Conservation (phyloP, 495 filamentous ascomycete genomes). For the Penicillium diatomitis region DNA sequence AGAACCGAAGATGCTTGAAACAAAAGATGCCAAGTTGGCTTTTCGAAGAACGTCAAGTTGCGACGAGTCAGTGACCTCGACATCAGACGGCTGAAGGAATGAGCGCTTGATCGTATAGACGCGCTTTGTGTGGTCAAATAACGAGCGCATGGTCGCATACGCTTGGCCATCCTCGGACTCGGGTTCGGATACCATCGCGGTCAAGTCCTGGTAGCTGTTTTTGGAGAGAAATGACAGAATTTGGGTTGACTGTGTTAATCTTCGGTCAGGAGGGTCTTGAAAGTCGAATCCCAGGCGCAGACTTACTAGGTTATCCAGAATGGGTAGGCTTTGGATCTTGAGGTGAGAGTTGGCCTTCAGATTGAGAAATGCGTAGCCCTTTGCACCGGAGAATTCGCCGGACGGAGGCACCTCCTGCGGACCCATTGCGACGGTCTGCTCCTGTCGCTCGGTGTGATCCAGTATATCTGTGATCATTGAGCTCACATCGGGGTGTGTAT, state of each 20-base stretch:
- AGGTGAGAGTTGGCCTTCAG: conserved; percentile 49
- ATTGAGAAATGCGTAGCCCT: conserved; percentile 38
- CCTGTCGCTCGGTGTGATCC: conserved; percentile 40
- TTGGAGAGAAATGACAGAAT: conserved; percentile 61
- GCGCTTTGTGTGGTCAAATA: conserved; percentile 75
- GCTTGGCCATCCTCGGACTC: conserved; percentile 70
- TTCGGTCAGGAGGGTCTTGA: too few species aligned
- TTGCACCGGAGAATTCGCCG: conserved; percentile 22
- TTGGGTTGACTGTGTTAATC: conserved; percentile 49
- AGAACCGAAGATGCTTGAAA: conserved; percentile 72
- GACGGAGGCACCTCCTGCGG: conserved; percentile 26
- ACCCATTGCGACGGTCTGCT: conserved; percentile 34
- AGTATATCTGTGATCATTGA: conserved; percentile 38
- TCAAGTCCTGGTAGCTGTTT: conserved; percentile 61
- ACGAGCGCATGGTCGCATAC: conserved; percentile 68
- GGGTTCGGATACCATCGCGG: conserved; percentile 60
- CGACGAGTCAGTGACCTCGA: conserved; percentile 58
- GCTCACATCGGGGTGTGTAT: conserved; percentile 20
- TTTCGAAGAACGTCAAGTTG: conserved; percentile 72
- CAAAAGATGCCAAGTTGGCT: conserved; percentile 80
- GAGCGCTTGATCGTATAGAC: conserved; percentile 62
- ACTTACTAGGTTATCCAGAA: conserved; percentile 62
- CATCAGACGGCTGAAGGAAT: conserved; percentile 61
- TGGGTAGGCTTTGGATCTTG: conserved; percentile 60
- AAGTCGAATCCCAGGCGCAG: background rate